phyloP scores from a whole-genome alignment of 2,329 filamentous ascomycete species.

The Penicillium sp. region DNA sequence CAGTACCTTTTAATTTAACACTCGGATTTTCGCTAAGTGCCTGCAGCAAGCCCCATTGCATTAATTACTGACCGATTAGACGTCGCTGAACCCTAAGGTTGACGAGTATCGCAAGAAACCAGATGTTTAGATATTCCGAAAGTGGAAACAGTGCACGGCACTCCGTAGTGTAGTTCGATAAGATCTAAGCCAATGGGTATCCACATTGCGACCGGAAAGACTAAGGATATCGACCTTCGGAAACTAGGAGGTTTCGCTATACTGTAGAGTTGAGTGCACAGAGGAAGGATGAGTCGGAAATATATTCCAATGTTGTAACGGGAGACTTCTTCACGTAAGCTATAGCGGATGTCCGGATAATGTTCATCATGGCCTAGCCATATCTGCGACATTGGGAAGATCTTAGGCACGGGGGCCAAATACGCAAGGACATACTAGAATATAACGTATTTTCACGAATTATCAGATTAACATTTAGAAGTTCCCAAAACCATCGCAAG shows the following conservation, averaged over 20 bases:
- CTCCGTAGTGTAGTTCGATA: background rate
- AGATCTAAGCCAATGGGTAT: constrained; percentile 2
- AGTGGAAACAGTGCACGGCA: constrained; percentile 5
- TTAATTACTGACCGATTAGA: constrained; percentile 17
- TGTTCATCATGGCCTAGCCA: constrained; percentile 13
- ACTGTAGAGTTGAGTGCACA: background rate
- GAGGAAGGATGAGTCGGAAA: background rate
- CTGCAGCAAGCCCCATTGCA: constrained; percentile 18
- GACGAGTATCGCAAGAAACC: constrained; percentile 17
- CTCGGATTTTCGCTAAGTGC: constrained; percentile 16
- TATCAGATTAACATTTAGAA: too few relatives aligned
- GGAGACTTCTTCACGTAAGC: constrained; percentile 11
- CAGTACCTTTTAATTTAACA: constrained; percentile 2
- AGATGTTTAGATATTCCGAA: constrained; percentile 3
- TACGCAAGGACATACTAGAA: background rate
- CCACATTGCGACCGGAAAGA: constrained; percentile 14
- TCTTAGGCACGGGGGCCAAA: constrained; percentile 9
- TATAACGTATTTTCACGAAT: too few relatives aligned
- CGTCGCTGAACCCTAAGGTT: constrained; percentile 11
- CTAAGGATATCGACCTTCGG: background rate
- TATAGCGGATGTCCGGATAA: constrained; percentile 8
- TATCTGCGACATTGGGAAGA: constrained; percentile 11
- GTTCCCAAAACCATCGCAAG: too few relatives aligned
- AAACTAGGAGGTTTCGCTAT: constrained; percentile 2
- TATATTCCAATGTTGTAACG: background rate